These are phyloP conservation scores for Phytophthora pseudosyringae DNA, from an alignment of 352 stramenopile species.

Conservation along the genomic window DNA sequence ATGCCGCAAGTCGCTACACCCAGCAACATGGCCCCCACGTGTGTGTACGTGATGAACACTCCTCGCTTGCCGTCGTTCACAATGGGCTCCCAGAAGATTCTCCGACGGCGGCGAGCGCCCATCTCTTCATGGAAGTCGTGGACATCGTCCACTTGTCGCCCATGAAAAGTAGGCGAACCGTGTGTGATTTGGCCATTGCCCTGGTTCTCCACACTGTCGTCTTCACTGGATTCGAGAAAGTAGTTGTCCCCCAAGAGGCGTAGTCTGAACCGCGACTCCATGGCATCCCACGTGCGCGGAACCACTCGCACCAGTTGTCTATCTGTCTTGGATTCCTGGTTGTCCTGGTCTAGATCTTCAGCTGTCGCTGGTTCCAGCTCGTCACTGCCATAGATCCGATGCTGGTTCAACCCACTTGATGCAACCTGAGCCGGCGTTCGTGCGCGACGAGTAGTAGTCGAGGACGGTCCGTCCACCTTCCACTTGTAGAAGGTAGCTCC, in stretches of 20 bases:
- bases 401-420: constrained; percentile 1
- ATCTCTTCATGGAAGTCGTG: constrained; percentile 40
- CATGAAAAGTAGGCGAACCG: constrained; percentile 37
- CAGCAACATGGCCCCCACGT: constrained; percentile 67
- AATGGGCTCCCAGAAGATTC: constrained; percentile 75
- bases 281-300: constrained; percentile 39
- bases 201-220: constrained; percentile 34
- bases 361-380: not conserved
- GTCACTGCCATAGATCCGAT: constrained; percentile 18
- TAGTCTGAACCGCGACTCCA: constrained; percentile 57
- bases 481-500: constrained; percentile 74
- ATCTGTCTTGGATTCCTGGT: constrained; percentile 4
- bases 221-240: constrained; percentile 59
- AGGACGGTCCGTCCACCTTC: constrained; percentile 75
- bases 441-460: constrained; percentile 27
- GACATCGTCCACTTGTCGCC: constrained; percentile 22
- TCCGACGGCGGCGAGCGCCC: constrained; percentile 26
- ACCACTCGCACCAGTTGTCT: constrained; percentile 39
- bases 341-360: constrained; percentile 1
- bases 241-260: constrained; percentile 66
- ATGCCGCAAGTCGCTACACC: constrained; percentile 48
- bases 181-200: constrained; percentile 7
- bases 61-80: constrained; percentile 75
- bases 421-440: constrained; percentile 8
- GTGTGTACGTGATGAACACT: constrained; percentile 85